Evolutionary conservation across 176 grass and related monocot genomes (phyloP).

Genomic region (Phoenix roebelenii): DNA sequence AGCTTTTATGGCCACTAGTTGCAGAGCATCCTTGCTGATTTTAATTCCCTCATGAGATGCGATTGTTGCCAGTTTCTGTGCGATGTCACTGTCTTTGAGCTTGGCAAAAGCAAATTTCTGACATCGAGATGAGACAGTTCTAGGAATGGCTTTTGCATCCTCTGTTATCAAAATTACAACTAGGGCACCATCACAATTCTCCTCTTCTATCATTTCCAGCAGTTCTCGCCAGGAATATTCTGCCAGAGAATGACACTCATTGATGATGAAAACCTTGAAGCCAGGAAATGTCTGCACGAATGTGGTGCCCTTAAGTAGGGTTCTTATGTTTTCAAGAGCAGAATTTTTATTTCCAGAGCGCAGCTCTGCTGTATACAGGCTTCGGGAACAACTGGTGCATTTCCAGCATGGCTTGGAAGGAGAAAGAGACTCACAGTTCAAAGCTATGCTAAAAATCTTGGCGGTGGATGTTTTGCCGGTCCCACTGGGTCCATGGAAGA

Average conservation of each 20-base stretch:
- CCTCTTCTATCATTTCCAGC: too few species aligned
- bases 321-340: background rate
- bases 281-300: conserved; percentile 41
- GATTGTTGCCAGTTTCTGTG: too few species aligned
- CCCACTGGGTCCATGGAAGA: conserved; percentile 73
- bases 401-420: too few species aligned
- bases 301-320: conserved; percentile 48
- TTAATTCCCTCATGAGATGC: conserved; percentile 46
- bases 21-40: conserved; percentile 53
- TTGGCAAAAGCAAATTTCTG: too few species aligned
- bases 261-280: conserved; percentile 73
- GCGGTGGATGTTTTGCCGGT: conserved; percentile 65
- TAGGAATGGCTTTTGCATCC: too few species aligned
- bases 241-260: conserved; percentile 62
- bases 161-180: too few species aligned
- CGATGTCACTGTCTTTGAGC: too few species aligned
- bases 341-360: conserved; percentile 30
- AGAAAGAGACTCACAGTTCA: conserved; percentile 56
- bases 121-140: too few species aligned
- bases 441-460: conserved; percentile 50
- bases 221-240: too few species aligned
- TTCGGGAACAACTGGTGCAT: too few species aligned
- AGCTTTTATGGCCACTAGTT: conserved; percentile 63
- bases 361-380: conserved; percentile 9
- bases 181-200: too few species aligned